Evolutionary conservation across 805 yeast species (phyloP).

Genomic region (Ogataea dorogensis): DNA sequence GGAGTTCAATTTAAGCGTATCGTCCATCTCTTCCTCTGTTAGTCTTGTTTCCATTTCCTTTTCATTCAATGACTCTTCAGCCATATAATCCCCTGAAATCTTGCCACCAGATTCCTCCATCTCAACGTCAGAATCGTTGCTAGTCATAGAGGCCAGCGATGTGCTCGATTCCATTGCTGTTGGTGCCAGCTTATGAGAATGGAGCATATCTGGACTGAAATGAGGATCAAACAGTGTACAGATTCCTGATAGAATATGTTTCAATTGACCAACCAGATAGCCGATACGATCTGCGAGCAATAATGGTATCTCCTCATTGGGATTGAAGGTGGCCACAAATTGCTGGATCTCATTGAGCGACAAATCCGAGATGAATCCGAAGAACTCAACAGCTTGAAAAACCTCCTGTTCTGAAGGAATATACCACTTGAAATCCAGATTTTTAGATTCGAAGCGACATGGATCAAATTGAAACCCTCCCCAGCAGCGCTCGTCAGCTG

Average conservation of each 20-base stretch:
- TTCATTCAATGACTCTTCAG: too few species aligned
- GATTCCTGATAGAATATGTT: constrained; percentile 55
- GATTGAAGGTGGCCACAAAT: constrained; percentile 51
- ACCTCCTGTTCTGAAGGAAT: constrained; percentile 58
- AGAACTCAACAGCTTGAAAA: constrained; percentile 57
- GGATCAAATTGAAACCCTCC: constrained; percentile 67
- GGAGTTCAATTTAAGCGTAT: neutral
- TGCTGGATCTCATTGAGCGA: constrained; percentile 53
- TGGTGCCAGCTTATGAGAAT: constrained; percentile 8
- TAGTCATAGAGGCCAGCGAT: constrained; percentile 13
- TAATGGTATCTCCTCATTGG: constrained; percentile 26
- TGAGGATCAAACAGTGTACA: constrained; percentile 74
- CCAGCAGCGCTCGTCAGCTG: constrained; percentile 57
- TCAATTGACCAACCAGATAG: constrained; percentile 26
- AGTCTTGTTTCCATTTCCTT: constrained; percentile 1
- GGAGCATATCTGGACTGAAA: constrained; percentile 35
- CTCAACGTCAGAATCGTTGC: constrained; percentile 1
- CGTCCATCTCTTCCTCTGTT: neutral
- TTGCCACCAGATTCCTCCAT: constrained; percentile 3
- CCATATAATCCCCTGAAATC: too few species aligned
- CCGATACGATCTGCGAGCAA: constrained; percentile 26
- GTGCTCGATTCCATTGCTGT: constrained; percentile 22
- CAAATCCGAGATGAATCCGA: constrained; percentile 45
- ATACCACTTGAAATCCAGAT: constrained; percentile 71
- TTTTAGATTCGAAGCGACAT: constrained; percentile 45